Evolutionary conservation across 805 yeast genomes (phyloP).

Genomic region (Henningerozyma blattae): DNA sequence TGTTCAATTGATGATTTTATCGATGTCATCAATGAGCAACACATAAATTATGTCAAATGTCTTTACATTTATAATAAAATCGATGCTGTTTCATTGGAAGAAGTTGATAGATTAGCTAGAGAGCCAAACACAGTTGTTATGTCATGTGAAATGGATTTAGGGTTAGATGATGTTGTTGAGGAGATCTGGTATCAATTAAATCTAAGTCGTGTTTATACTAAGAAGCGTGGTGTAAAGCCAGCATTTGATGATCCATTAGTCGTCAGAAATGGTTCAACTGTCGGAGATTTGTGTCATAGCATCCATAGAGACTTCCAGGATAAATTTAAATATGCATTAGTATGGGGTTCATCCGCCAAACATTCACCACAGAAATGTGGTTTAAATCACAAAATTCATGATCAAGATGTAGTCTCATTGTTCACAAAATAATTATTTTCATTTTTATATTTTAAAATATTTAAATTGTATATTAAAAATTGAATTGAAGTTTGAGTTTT

Average conservation of each 20-base stretch:
- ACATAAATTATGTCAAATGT: constrained; percentile 82
- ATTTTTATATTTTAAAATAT: too few species aligned
- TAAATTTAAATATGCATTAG: constrained; percentile 86
- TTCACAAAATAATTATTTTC: constrained; percentile 62
- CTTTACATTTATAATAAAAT: constrained; percentile 89
- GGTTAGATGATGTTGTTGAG: constrained; percentile 77
- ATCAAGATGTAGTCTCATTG: constrained; percentile 88
- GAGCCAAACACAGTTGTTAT: constrained; percentile 89
- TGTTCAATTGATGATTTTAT: constrained; percentile 88
- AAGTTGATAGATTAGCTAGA: constrained; percentile 83
- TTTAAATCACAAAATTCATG: constrained; percentile 65
- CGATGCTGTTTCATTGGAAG: constrained; percentile 91
- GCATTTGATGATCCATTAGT: constrained; percentile 85
- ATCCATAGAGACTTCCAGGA: constrained; percentile 88
- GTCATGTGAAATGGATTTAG: constrained; percentile 82
- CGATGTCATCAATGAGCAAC: constrained; percentile 79
- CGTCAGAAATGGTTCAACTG: constrained; percentile 65
- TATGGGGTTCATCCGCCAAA: constrained; percentile 93
- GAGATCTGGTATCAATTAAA: constrained; percentile 87
- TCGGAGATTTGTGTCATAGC: constrained; percentile 82
- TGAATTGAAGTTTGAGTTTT: too few species aligned
- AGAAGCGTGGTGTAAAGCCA: constrained; percentile 73
- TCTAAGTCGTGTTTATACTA: constrained; percentile 73
- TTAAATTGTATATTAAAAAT: too few species aligned
- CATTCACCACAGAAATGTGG: constrained; percentile 98